Evolutionary conservation across 2,329 filamentous ascomycete genomes (phyloP), one percentile per base, ranked within the genome.

Genomic region (Aspergillaceae sp.): DNA sequence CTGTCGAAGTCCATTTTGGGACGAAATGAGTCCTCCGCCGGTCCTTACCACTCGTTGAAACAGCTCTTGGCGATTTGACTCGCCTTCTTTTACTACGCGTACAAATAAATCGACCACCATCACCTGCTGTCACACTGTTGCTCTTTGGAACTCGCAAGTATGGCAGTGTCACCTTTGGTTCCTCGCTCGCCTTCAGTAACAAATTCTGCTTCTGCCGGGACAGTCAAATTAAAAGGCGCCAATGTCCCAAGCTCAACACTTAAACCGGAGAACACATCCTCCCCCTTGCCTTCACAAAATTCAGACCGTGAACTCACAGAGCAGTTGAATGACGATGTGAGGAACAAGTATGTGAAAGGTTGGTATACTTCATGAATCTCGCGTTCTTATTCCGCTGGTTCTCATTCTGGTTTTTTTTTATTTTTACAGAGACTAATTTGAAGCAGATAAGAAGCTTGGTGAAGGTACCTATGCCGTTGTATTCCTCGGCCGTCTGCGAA

Each of bases 401-500:
- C 36, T 38, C 36, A 38, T 38, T 38, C 36, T 38, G 36, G 27
- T 38, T 6, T 38, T 26, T 8, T 26, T 26, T 9, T 11, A 38
- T 38, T 26, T 9, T 35, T 32, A 27, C 10, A 27, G 27, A 3
- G 4, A 19, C 11, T 29, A 30, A 44, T 45, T 19, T 48, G 28
- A 10, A 36, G 7, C 55, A 88, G 87, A 87, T 61, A 89, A 86
- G 65, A 92, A 92, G 63, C 80, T 98, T 49, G 92, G 92, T 66
- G 88, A 94, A 69, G 92, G 92, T 73, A 97, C 92, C 53, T 98
- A 98, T 66, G 92, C 92, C 64, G 84, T 94, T 60, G 92, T 98
- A 60, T 96, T 89, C 73, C 81, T 90, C 44, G 92, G 90, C 44
- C 86, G 91, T 67, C 77, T 92, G 40, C 80, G 83, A 51, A 64